A percentile compares a stretch with the other conserved stretches of the same genome.
phyloP scores from a whole-genome alignment of 768 basidiomycete genomes.

The Boletus rufocinnamomeus region DNA sequence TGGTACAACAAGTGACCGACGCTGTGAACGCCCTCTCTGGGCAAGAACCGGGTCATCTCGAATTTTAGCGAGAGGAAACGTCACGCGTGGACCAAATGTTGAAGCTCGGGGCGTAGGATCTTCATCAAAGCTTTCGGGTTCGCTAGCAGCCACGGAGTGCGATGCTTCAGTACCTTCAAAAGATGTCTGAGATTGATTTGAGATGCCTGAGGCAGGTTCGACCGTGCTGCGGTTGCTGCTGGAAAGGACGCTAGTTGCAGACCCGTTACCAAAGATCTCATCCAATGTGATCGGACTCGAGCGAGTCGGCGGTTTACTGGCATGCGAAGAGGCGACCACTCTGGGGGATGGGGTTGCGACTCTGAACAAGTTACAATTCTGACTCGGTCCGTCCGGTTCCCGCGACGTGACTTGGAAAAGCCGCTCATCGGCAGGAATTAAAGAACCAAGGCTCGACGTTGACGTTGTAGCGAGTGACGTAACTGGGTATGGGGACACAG shows the following conservation, averaged over 20 bases:
- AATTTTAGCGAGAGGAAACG: neutral
- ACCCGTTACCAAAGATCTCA: slow-evolving; percentile 9
- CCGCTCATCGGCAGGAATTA: slow-evolving; percentile 29
- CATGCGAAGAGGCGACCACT: neutral
- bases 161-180: slow-evolving; percentile 8
- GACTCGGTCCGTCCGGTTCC: slow-evolving; percentile 13
- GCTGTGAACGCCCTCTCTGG: slow-evolving; percentile 13
- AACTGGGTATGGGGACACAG: slow-evolving; percentile 13
- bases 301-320: neutral
- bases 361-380: neutral
- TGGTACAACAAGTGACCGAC: slow-evolving; percentile 21
- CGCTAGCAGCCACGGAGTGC: slow-evolving; percentile 7
- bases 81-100: slow-evolving; percentile 16
- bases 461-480: slow-evolving; percentile 25
- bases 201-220: slow-evolving; percentile 2
- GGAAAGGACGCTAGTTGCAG: slow-evolving; percentile 6
- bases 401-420: slow-evolving; percentile 21
- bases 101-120: slow-evolving; percentile 30
- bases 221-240: neutral
- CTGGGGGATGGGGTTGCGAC: slow-evolving; percentile 10
- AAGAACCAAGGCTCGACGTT: slow-evolving; percentile 34
- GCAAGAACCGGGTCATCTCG: neutral
- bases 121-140: slow-evolving; percentile 16
- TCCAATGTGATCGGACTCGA: slow-evolving; percentile 8
- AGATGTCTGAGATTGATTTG: slow-evolving; percentile 2